These are phyloP conservation scores for Camelina neglecta DNA, from an alignment of 345 rosid genomes.

Conservation along the genomic window DNA sequence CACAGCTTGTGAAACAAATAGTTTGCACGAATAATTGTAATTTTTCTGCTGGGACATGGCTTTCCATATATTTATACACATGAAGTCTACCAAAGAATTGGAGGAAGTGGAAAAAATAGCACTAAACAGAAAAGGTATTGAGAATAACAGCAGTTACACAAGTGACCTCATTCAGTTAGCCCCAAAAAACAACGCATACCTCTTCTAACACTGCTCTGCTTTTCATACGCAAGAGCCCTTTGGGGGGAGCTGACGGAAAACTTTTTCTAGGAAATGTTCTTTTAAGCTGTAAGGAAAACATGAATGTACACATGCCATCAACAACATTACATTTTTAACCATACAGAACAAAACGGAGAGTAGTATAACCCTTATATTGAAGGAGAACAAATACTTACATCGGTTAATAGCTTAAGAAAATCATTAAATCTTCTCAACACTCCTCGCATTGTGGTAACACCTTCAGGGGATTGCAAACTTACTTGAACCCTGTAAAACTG, in stretches of 20 bases:
- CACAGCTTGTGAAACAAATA: conserved; percentile 31
- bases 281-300: conserved; percentile 67
- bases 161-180: conserved; percentile 6
- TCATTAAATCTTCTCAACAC: conserved; percentile 95
- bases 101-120: not conserved
- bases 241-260: conserved; percentile 91
- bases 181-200: conserved; percentile 56
- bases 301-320: conserved; percentile 24
- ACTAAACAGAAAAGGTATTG: conserved; percentile 1
- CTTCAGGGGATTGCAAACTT: conserved; percentile 91
- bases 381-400: conserved; percentile 57
- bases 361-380: not conserved
- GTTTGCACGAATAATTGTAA: conserved; percentile 18
- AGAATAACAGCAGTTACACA: conserved; percentile 28
- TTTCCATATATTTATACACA: conserved; percentile 12
- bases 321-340: not conserved
- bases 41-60: conserved; percentile 25
- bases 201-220: conserved; percentile 91
- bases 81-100: not conserved
- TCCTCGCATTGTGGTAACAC: conserved; percentile 66
- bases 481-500: conserved; percentile 99
- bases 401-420: conserved; percentile 80
- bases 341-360: conserved; percentile 5
- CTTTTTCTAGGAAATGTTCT: conserved; percentile 74
- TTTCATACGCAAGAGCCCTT: conserved; percentile 90